Base-by-base conservation (phyloP, 2,329 filamentous ascomycete genomes). In the Xylariaceae sp. region DNA sequence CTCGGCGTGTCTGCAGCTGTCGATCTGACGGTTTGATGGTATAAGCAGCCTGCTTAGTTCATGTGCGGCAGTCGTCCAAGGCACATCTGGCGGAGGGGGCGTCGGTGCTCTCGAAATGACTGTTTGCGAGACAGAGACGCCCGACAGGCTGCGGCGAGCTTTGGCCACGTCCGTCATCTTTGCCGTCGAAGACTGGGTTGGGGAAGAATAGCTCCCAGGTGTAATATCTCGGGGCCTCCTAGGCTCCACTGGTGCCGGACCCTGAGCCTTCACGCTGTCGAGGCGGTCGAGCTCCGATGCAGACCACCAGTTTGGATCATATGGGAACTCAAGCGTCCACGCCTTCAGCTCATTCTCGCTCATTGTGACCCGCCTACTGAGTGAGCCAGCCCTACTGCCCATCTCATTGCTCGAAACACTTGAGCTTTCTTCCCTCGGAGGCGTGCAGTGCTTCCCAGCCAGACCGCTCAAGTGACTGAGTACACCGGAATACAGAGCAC, bases 401-500 rank as follows among this genome's bases (percentile, higher is more conserved):
- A 80, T 79, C 41, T 80, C 77, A 31, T 65, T 66, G 10, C 65
- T 71, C 10, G 80, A 60, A 1, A 74, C 70, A 33, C 57, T 62
- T 30, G 40, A 46, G 26, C 39, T 46, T 33, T 62, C 60, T 19
- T 65, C 57, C 36, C 52, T 60, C 17, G 55, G 56, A 24, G 47
- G 43, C 25, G 54, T 52, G 19, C 57, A 60, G 33, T 68, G 72
- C 15, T 66, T 65, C 25, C 77, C 76, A 25, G 77, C 78, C 24
- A 98, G 70, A 5, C 90, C 92, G 46, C 84, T 86, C 13, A 98
- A 57, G 58, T 98, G 92, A 56, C 89, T 94, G 37, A 95, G 64
- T 3, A 95, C 80, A 28, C 92, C 92, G 21, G 87, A 94, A 33
- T 75, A 82, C 31, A 98, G 64, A 7, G 92, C 92, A 38, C 89